These are phyloP conservation scores for Cystobasidium onofrii DNA, from an alignment of 768 basidiomycete genomes.

Conservation along the genomic window DNA sequence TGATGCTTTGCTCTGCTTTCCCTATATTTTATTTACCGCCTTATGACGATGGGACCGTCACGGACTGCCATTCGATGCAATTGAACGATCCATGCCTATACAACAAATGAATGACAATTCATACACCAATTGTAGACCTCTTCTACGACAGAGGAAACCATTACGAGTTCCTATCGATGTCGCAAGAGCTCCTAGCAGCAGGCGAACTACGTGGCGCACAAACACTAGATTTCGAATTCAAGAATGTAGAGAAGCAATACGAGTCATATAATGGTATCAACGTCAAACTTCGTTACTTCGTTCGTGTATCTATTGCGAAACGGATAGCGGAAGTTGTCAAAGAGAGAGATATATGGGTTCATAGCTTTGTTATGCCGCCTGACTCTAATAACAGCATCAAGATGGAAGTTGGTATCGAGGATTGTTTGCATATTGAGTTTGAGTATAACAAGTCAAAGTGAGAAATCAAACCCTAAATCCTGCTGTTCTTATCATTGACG, in stretches of 20 bases:
- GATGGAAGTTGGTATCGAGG: slow-evolving; percentile 99
- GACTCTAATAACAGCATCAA: slow-evolving; percentile 97
- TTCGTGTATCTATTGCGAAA: slow-evolving; percentile 81
- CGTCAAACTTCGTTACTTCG: slow-evolving; percentile 88
- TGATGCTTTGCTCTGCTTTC: neutral
- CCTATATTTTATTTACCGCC: neutral
- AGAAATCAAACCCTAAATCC: no score
- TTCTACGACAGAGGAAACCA: slow-evolving; percentile 98
- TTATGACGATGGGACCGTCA: neutral
- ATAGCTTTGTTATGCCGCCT: slow-evolving; percentile 96
- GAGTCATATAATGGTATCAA: slow-evolving; percentile 98
- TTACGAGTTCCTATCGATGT: slow-evolving; percentile 91
- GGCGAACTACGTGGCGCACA: slow-evolving; percentile 95
- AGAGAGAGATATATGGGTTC: slow-evolving; percentile 94
- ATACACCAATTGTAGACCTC: slow-evolving; percentile 46
- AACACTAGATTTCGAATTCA: slow-evolving; percentile 93
- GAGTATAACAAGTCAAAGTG: slow-evolving; percentile 99
- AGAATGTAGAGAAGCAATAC: slow-evolving; percentile 98
- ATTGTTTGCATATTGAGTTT: slow-evolving; percentile 96
- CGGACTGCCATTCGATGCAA: no score
- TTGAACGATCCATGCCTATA: neutral
- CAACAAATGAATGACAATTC: neutral
- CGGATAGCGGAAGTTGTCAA: slow-evolving; percentile 87
- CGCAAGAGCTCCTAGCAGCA: slow-evolving; percentile 89
- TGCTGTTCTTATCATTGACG: no score